phyloP scores from a whole-genome alignment of 192 early-diverging fungal species.

The Helicostylum pulchrum region DNA sequence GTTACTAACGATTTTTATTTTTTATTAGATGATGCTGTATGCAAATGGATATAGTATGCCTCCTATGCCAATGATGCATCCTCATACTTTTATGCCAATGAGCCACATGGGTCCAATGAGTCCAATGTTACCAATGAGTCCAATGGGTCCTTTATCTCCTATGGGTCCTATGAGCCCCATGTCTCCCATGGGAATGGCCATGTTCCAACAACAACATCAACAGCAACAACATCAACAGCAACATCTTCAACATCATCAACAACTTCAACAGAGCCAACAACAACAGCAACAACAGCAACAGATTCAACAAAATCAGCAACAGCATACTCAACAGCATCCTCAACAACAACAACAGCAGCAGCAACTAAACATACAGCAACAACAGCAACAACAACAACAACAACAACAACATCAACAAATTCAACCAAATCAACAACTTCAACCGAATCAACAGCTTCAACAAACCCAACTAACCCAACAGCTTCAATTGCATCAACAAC shows the following conservation, averaged over 20 bases:
- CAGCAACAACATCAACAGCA: not conserved
- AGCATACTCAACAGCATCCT: not conserved
- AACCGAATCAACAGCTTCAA: not conserved
- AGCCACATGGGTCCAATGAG: constrained; percentile 9
- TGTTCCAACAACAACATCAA: not conserved
- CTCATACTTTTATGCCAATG: constrained; percentile 11
- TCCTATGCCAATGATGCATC: constrained; percentile 9
- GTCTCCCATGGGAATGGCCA: not conserved
- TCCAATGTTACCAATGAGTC: constrained; percentile 7
- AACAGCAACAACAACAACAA: not conserved
- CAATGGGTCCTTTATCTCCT: constrained; percentile 2
- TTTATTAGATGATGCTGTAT: constrained; percentile 29
- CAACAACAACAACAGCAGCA: not conserved
- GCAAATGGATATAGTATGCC: constrained; percentile 19
- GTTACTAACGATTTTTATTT: no score
- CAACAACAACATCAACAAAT: not conserved
- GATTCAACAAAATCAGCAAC: not conserved
- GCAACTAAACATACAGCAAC: not conserved
- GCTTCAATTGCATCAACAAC: not conserved
- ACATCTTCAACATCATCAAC: not conserved
- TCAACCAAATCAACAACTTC: not conserved
- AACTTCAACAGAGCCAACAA: not conserved
- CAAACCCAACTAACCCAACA: not conserved
- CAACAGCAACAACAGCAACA: constrained; percentile 3
- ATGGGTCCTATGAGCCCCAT: constrained; percentile 7